Conservation (phyloP, 2,329 filamentous ascomycete species). For the Apiospora koreana region DNA sequence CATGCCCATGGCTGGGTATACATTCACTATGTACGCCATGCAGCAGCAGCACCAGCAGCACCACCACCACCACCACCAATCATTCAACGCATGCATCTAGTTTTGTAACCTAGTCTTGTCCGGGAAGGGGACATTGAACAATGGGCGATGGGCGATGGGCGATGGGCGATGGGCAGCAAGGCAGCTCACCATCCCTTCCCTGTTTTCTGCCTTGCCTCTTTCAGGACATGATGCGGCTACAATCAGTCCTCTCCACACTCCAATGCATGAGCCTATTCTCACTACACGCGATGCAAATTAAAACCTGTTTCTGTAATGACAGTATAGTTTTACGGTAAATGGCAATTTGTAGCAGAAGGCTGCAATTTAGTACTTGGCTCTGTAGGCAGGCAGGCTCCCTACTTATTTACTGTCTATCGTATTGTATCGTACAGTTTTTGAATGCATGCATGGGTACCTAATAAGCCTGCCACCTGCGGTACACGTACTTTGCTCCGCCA, state of each 20-base stretch:
- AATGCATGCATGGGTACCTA: neutral
- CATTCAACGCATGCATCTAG: no score
- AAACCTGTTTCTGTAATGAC: neutral
- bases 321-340: neutral
- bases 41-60: no score
- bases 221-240: slow-evolving; percentile 7
- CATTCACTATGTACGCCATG: neutral
- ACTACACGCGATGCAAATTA: neutral
- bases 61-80: no score
- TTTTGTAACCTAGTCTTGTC: no score
- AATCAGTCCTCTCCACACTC: neutral
- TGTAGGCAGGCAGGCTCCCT: neutral
- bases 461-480: slow-evolving; percentile 4
- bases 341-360: neutral
- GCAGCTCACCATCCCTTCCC: neutral
- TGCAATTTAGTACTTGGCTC: neutral
- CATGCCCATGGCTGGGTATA: neutral
- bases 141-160: no score
- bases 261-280: neutral
- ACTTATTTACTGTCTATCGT: neutral
- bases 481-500: neutral
- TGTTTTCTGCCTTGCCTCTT: slow-evolving; percentile 7
- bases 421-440: neutral
- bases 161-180: neutral
- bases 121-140: no score